Evolutionary conservation across 768 basidiomycete genomes (phyloP), one percentile per base, ranked within the genome.

Genomic region (Cystobasidium tubakii): DNA sequence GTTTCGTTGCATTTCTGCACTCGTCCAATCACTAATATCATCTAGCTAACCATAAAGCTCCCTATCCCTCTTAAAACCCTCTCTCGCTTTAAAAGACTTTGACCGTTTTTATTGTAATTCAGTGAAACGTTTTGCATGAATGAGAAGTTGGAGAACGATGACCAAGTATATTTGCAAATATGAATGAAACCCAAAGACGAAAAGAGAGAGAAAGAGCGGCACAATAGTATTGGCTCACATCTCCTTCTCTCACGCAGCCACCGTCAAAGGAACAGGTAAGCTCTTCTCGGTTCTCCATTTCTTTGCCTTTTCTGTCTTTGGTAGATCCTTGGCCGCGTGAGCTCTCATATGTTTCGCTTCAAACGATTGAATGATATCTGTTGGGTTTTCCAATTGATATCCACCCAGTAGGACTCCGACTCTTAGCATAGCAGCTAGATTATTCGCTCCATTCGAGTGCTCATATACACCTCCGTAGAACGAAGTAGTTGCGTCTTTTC

Each of bases 381-480:
- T 71, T 53, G 31, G 75, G 34, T 70, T 80, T n/a, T 50, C 79
- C 64, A 84, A 81, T 80, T 89, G 87, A 76, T 87, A 83, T 46
- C 88, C 88, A 15, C 87, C 88, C 44, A 84, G 83, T 43, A 89
- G 82, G 63, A 88, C 84, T 76, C 87, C 88, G 75, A 88, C 85
- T 25, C 88, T 84, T 86, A 88, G 87, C 88, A 89, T 90, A 0
- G 89, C 84, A 43, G 92, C 84, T 23, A 90, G 83, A 86, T 89
- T 90, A 80, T 89, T 88, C 13, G 90, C 90, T 6, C 89, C 90
- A 80, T 90, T 89, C 9, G 89, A 90, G 79, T 92, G 90, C 31
- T 87, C 85, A 80, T 91, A 90, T 1, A 89, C 83, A 27, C 91
- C 91, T 2, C 92, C 92, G 79, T 88, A 90, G 83, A 94, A 94